Base-by-base conservation (phyloP, 2,329 filamentous ascomycete species). In the Xylariomycetidae sp. region DNA sequence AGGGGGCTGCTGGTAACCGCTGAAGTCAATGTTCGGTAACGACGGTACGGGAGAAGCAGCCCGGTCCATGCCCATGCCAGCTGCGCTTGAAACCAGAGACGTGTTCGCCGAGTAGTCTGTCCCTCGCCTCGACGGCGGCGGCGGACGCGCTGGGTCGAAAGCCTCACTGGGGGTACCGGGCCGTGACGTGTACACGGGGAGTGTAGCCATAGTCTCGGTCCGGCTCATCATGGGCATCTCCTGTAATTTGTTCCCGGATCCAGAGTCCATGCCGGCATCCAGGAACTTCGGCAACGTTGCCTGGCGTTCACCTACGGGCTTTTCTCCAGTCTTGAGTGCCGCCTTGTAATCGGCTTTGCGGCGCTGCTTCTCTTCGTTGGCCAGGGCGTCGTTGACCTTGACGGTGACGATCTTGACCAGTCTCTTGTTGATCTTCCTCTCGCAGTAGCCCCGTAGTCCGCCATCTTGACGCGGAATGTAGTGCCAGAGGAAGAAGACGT, bases 401-500 rank as follows among this genome's bases (percentile, higher is more conserved):
- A 70, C 74, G 34, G 79, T 79, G 4, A 96, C 89, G 45, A 96
- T 92, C 47, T 79, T 79, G 53, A 83, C 83, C 46, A 98, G 70
- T 46, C 88, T 73, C 50, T 77, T 81, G 61, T 94, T 93, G 56
- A 95, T 82, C 65, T 96, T 96, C 28, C 88, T 82, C 41, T 85
- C 82, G 57, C 92, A 96, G 63, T 94, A 98, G 17, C 80, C 79
- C 5, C 78, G 77, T 19, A 98, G 70, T 6, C 84, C 81, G 5
- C 87, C 86, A 52, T 95, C 88, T 9, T 77, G 69, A 22, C 74
- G 74, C 2, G 89, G 88, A 40, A 98, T 90, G 61, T 90, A 92
- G 59, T 92, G 85, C 75, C 85, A 95, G 5, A 98, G 72, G 59
- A 95, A 98, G 50, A 86, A 76, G 23, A 95, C 60, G 60, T 94